A percentile compares a stretch with the other conserved stretches of the same genome.
Conservation (phyloP, 73 alveolate species). For the Stentor coeruleus region DNA sequence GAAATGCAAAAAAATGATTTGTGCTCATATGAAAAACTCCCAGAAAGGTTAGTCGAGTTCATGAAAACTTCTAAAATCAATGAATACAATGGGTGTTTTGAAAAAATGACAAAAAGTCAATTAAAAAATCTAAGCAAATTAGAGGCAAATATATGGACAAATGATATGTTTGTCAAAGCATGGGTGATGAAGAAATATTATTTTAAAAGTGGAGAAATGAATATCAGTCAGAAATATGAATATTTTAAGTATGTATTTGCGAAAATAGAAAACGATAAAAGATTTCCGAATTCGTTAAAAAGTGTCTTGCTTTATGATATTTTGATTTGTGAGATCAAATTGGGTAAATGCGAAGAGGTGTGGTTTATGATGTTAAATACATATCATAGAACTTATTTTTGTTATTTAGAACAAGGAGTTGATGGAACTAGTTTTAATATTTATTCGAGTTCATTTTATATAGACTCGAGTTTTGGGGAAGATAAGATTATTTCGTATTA, state of each 20-base stretch:
- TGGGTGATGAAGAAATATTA: neutral
- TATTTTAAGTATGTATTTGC: too few relatives aligned
- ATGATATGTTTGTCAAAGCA: neutral
- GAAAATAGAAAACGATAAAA: neutral
- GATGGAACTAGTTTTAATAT: neutral
- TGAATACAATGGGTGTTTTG: neutral
- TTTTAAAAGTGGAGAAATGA: too few relatives aligned
- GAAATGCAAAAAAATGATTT: neutral
- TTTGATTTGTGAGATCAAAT: constrained; percentile 36
- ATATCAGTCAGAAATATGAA: neutral
- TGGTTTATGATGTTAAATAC: constrained; percentile 39
- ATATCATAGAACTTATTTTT: neutral
- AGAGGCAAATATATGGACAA: neutral
- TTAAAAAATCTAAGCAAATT: neutral
- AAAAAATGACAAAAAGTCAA: neutral
- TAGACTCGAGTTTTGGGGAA: neutral
- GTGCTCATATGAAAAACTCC: neutral
- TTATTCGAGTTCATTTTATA: neutral
- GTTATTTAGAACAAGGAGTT: neutral
- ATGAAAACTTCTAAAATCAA: neutral
- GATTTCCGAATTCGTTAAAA: constrained; percentile 36
- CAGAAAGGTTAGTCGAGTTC: neutral
- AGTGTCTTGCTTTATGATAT: constrained; percentile 29
- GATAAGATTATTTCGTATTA: neutral
- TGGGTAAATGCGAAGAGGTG: constrained; percentile 40